Base-by-base conservation (phyloP, 371 early-diverging fungal species). In the Synchytrium microbalum region DNA sequence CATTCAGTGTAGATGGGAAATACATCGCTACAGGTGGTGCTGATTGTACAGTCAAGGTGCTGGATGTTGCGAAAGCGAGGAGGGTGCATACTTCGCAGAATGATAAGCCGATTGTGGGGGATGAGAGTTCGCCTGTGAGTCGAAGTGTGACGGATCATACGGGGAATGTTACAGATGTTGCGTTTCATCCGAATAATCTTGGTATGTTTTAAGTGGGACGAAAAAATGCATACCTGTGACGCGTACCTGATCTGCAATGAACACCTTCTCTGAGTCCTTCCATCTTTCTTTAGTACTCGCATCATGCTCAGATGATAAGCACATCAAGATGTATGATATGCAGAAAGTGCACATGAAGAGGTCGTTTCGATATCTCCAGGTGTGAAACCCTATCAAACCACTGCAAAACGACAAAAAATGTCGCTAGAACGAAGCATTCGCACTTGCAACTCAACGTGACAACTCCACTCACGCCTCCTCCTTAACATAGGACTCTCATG, bases 181-280 rank as follows among this genome's bases (percentile, higher is more conserved):
- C 85, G 32, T 95, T 94, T 71, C 96, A 96, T 67, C 96, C 96
- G 3, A 93, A 93, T 65, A 91, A 92, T 19, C 74, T 87, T 19
- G n/a, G n/a, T n/a, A n/a, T n/a, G n/a, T n/a, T n/a, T n/a, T n/a
- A n/a, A n/a, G n/a, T n/a, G n/a, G n/a, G n/a, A n/a, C n/a, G n/a
- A n/a, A n/a, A n/a, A n/a, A n/a, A n/a, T n/a, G n/a, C n/a, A n/a
- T n/a, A n/a, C n/a, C n/a, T n/a, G n/a, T n/a, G n/a, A n/a, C n/a
- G n/a, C n/a, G n/a, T n/a, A n/a, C n/a, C n/a, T n/a, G n/a, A n/a
- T n/a, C n/a, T n/a, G n/a, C n/a, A n/a, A n/a, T n/a, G n/a, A n/a
- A n/a, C n/a, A n/a, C n/a, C n/a, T n/a, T n/a, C n/a, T n/a, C n/a
- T n/a, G n/a, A n/a, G n/a, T n/a, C n/a, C n/a, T n/a, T n/a, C n/a